These are phyloP conservation scores for Nepenthes mirabilis DNA, from an alignment of 148 eudicot species.

Conservation along the genomic window DNA sequence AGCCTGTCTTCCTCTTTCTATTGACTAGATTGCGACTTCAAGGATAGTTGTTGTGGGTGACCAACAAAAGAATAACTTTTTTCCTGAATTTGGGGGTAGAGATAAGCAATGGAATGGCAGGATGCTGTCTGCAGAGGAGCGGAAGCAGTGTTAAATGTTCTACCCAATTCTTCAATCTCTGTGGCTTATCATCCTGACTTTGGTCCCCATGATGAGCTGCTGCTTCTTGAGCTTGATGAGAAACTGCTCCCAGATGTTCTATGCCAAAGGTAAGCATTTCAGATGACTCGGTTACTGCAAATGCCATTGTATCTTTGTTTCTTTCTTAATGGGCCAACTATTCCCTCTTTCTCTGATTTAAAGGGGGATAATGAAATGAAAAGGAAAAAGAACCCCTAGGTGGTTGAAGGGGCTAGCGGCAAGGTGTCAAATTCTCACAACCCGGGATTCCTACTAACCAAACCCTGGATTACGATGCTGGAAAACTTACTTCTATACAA, in stretches of 20 bases:
- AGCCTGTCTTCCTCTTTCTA: too few relatives aligned
- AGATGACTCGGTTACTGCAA: neutral
- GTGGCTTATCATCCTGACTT: slow-evolving; percentile 65
- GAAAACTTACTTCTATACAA: too few relatives aligned
- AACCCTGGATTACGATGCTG: too few relatives aligned
- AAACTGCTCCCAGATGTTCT: slow-evolving; percentile 83
- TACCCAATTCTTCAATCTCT: slow-evolving; percentile 50
- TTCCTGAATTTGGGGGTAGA: too few relatives aligned
- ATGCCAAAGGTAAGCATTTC: slow-evolving; percentile 36
- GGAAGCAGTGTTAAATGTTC: slow-evolving; percentile 49
- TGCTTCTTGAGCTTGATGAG: slow-evolving; percentile 85
- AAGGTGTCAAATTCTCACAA: too few relatives aligned
- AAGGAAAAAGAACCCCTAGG: neutral
- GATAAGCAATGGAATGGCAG: slow-evolving; percentile 15
- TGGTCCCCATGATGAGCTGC: slow-evolving; percentile 71
- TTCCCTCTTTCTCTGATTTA: neutral
- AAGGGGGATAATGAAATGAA: neutral
- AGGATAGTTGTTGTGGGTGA: too few relatives aligned
- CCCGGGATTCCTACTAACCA: too few relatives aligned
- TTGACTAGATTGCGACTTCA: too few relatives aligned
- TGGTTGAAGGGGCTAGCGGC: too few relatives aligned
- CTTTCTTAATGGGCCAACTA: neutral
- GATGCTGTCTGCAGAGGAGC: slow-evolving; percentile 35
- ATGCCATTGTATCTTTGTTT: neutral
- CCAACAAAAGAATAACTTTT: too few relatives aligned